A percentile compares a stretch with the other conserved stretches of the same genome.
Conservation (phyloP, 2,329 filamentous ascomycete genomes). For the Colletotrichum musae region DNA sequence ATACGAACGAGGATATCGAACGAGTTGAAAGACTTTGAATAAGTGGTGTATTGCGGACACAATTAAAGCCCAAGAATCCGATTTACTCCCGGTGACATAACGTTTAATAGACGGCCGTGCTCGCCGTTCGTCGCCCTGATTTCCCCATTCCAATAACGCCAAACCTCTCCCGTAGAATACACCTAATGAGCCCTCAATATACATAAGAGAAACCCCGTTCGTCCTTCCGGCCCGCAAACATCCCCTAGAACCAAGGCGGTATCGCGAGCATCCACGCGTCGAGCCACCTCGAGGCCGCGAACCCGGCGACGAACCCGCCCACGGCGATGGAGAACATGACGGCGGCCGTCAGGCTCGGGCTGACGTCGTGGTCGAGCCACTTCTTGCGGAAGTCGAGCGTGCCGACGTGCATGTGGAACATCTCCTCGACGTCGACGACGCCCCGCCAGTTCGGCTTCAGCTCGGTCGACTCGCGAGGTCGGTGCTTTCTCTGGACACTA, state of each 20-base stretch:
- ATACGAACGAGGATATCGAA: too few species aligned
- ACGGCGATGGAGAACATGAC: conserved; percentile 43
- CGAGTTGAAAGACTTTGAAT: too few species aligned
- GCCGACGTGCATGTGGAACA: conserved; percentile 53
- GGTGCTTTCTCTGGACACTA: conserved; percentile 37
- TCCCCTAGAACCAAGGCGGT: background rate
- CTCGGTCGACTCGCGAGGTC: conserved; percentile 27
- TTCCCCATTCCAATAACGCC: too few species aligned
- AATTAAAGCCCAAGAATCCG: too few species aligned
- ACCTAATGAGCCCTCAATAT: background rate
- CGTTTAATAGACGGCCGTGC: too few species aligned
- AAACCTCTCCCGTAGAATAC: too few species aligned
- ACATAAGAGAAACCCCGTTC: background rate
- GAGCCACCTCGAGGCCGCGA: conserved; percentile 34
- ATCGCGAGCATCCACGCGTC: conserved; percentile 12
- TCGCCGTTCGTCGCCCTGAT: too few species aligned
- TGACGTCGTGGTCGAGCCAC: conserved; percentile 50
- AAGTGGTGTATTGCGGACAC: too few species aligned
- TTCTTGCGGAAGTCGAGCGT: conserved; percentile 47
- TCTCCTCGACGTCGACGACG: conserved; percentile 44
- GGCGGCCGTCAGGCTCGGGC: conserved; percentile 44
- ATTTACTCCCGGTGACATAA: too few species aligned
- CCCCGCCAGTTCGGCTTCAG: conserved; percentile 28
- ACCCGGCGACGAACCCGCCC: conserved; percentile 44
- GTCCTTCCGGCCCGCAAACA: background rate